Percentiles rank a stretch among this genome's conserved stretches.
Conservation (phyloP, 208 protist species). For the Phytomonas sp. region DNA sequence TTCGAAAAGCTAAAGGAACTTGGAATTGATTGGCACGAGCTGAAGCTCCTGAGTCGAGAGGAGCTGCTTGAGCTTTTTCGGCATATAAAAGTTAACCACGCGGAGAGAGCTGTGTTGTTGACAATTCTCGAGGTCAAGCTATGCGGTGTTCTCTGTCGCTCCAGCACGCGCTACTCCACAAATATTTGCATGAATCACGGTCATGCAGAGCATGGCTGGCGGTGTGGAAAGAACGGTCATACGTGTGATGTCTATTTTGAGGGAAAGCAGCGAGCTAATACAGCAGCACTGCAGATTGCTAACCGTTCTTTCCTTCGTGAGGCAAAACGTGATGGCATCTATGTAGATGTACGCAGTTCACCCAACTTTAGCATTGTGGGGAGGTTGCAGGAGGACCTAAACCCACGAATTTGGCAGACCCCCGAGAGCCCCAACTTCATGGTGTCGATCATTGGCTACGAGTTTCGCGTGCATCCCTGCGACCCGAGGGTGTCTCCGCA, state of each 20-base stretch:
- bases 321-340: slow-evolving; percentile 47
- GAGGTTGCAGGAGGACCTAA: slow-evolving; percentile 33
- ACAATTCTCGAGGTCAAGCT: slow-evolving; percentile 56
- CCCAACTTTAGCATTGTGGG: slow-evolving; percentile 74
- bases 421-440: slow-evolving; percentile 61
- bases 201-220: slow-evolving; percentile 67
- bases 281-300: slow-evolving; percentile 41
- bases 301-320: slow-evolving; percentile 45
- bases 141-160: slow-evolving; percentile 74
- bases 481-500: slow-evolving; percentile 71
- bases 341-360: slow-evolving; percentile 51
- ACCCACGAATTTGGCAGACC: slow-evolving; percentile 72
- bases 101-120: slow-evolving; percentile 55
- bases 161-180: slow-evolving; percentile 55
- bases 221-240: slow-evolving; percentile 74
- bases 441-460: slow-evolving; percentile 72
- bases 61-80: slow-evolving; percentile 55
- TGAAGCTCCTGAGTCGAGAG: slow-evolving; percentile 54
- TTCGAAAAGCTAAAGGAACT: slow-evolving; percentile 42
- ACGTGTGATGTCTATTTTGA: slow-evolving; percentile 88
- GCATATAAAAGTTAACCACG: slow-evolving; percentile 33
- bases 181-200: slow-evolving; percentile 63
- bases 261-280: slow-evolving; percentile 67
- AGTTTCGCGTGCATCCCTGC: slow-evolving; percentile 83
- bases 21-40: slow-evolving; percentile 83